Evolutionary conservation across 768 basidiomycete species (phyloP).

Genomic region (Fibroporia radiculosa): DNA sequence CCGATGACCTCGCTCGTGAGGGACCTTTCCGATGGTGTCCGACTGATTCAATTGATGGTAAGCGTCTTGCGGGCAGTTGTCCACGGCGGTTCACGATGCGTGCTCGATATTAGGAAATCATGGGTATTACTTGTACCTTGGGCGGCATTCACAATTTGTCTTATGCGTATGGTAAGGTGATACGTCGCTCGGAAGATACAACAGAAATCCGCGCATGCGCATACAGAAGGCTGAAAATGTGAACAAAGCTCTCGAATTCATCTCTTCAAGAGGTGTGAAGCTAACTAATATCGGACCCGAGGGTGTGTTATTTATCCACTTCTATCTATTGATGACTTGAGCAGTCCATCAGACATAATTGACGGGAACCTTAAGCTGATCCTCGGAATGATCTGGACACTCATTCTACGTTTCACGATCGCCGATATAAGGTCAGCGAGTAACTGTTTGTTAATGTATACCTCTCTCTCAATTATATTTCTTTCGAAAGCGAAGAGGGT

Average conservation of each 20-base stretch:
- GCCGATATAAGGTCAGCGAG: conserved; percentile 96
- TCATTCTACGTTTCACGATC: conserved; percentile 95
- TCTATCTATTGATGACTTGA: neutral
- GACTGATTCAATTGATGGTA: conserved; percentile 92
- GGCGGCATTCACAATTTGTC: conserved; percentile 2
- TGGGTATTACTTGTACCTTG: conserved; percentile 48
- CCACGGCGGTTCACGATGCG: neutral
- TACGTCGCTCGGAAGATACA: conserved; percentile 90
- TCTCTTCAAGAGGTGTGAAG: conserved; percentile 88
- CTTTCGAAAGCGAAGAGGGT: conserved; percentile 81
- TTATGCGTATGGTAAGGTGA: conserved; percentile 45
- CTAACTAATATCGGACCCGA: conserved; percentile 97
- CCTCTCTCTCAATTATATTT: conserved; percentile 1
- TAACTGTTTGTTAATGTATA: conserved; percentile 10
- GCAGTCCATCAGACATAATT: conserved; percentile 70
- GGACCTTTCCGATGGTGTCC: conserved; percentile 92
- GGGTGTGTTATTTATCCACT: conserved; percentile 36
- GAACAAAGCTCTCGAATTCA: conserved; percentile 93
- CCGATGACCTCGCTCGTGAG: conserved; percentile 84
- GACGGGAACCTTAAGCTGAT: conserved; percentile 98
- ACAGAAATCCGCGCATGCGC: conserved; percentile 81
- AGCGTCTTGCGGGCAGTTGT: conserved; percentile 3
- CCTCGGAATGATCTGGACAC: conserved; percentile 98
- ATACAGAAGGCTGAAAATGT: conserved; percentile 99
- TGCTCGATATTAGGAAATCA: conserved; percentile 69